Percentiles rank a stretch among this genome's conserved stretches.
These are phyloP conservation scores for Picea abies DNA, from an alignment of 83 land plant genomes.

Conservation along the genomic window DNA sequence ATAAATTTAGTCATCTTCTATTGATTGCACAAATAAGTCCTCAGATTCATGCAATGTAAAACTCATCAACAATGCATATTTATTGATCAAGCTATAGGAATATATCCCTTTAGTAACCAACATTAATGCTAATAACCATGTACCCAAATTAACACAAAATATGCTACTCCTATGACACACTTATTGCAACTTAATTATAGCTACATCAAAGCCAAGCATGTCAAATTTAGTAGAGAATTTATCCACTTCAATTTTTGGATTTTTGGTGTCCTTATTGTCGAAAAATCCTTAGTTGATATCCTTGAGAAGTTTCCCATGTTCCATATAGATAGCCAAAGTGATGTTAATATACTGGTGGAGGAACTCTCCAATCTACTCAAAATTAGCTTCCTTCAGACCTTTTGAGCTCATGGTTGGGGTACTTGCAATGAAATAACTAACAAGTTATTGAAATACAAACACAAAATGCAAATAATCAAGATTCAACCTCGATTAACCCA, in stretches of 20 bases:
- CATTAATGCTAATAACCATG: not conserved
- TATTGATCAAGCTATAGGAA: not conserved
- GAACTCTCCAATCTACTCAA: constrained; percentile 85
- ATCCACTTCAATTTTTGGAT: constrained; percentile 74
- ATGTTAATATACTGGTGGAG: constrained; percentile 68
- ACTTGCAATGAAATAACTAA: constrained; percentile 37
- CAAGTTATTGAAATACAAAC: not conserved
- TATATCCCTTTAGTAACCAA: not conserved
- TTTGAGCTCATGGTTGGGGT: constrained; percentile 89
- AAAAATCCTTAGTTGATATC: constrained; percentile 81
- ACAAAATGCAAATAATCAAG: not conserved
- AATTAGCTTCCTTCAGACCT: constrained; percentile 75
- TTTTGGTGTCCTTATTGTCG: constrained; percentile 75
- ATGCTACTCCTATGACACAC: not conserved
- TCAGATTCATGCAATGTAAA: not conserved
- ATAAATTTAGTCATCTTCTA: not conserved
- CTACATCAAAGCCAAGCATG: constrained; percentile 80
- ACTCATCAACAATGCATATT: not conserved
- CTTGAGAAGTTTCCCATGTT: constrained; percentile 77
- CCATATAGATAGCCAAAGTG: constrained; percentile 66
- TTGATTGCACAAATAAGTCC: not conserved
- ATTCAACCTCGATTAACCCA: too few species aligned
- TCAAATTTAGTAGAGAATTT: constrained; percentile 71
- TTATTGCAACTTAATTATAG: constrained; percentile 62
- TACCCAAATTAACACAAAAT: not conserved